These are phyloP conservation scores for Escallonia rubra DNA, from an alignment of 129 eudicot genomes.

Conservation along the genomic window DNA sequence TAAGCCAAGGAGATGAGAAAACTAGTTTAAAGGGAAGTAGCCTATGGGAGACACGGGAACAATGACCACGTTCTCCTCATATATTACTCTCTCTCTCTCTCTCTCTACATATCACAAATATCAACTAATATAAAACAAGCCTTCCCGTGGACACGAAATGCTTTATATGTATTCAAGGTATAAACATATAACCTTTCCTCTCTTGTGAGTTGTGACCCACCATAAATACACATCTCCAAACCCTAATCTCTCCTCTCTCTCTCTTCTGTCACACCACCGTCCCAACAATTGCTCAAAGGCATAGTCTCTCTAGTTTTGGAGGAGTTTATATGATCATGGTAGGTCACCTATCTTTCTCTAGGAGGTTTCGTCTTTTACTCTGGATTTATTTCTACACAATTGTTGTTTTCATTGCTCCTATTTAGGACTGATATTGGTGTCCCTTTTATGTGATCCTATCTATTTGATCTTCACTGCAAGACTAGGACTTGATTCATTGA, in stretches of 20 bases:
- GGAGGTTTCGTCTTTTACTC: not conserved
- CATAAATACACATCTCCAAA: slow-evolving; percentile 52
- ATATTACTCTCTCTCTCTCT: too few species aligned
- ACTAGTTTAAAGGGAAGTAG: slow-evolving; percentile 19
- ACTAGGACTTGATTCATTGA: too few species aligned
- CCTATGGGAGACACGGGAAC: slow-evolving; percentile 79
- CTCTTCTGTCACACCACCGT: slow-evolving; percentile 12
- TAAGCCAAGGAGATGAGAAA: slow-evolving; percentile 64
- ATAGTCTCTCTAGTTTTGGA: slow-evolving; percentile 1
- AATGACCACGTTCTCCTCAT: slow-evolving; percentile 87
- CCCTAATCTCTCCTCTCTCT: slow-evolving; percentile 35
- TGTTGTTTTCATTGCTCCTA: too few species aligned
- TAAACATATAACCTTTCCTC: slow-evolving; percentile 25
- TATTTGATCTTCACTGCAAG: too few species aligned
- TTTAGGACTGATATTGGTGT: too few species aligned
- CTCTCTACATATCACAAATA: too few species aligned
- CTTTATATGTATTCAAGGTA: slow-evolving; percentile 24
- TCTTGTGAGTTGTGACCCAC: slow-evolving; percentile 31
- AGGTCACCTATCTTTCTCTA: slow-evolving; percentile 10
- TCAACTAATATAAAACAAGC: slow-evolving; percentile 9
- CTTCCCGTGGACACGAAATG: slow-evolving; percentile 32
- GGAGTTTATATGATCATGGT: slow-evolving; percentile 48
- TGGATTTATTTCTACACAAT: too few species aligned
- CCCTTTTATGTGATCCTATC: too few species aligned
- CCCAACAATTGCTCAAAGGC: slow-evolving; percentile 16